These are phyloP conservation scores for Fusarium sp. DNA, from an alignment of 2,329 filamentous ascomycete species.

Conservation along the genomic window DNA sequence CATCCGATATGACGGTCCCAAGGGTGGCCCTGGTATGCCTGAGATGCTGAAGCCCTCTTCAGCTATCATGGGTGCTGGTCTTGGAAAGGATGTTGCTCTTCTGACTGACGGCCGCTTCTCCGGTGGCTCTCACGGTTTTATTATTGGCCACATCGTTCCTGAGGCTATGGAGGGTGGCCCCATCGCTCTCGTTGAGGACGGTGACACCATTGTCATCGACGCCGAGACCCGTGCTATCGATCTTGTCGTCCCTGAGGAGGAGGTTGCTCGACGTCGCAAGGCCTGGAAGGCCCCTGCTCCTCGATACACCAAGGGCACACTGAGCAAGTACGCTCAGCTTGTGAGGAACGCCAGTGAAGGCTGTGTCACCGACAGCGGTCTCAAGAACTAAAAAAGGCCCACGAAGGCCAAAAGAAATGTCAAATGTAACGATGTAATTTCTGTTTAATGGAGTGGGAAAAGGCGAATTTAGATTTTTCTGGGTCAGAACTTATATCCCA, in stretches of 20 bases:
- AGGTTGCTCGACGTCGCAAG: slow-evolving; percentile 66
- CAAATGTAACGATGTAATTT: slow-evolving; percentile 37
- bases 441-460: slow-evolving; percentile 40
- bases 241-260: slow-evolving; percentile 72
- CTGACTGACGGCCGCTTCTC: slow-evolving; percentile 81
- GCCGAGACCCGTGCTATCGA: slow-evolving; percentile 76
- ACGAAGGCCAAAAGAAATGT: slow-evolving; percentile 3
- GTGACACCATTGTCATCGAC: slow-evolving; percentile 84
- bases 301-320: slow-evolving; percentile 69
- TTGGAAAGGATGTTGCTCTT: slow-evolving; percentile 79
- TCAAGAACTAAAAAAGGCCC: slow-evolving; percentile 30
- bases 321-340: slow-evolving; percentile 74
- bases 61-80: slow-evolving; percentile 89
- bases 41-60: slow-evolving; percentile 95
- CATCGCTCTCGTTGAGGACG: slow-evolving; percentile 83
- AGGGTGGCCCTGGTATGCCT: slow-evolving; percentile 93
- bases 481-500: slow-evolving; percentile 27
- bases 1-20: slow-evolving; percentile 92
- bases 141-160: slow-evolving; percentile 88
- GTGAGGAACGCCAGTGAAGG: slow-evolving; percentile 69
- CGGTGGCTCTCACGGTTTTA: slow-evolving; percentile 85
- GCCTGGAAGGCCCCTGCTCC: slow-evolving; percentile 70
- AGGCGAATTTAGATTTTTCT: slow-evolving; percentile 41
- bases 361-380: slow-evolving; percentile 63
- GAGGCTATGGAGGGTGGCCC: slow-evolving; percentile 88